phyloP scores from a whole-genome alignment of 1,284 basidiomycete genomes.

The Psilocybe mexicana region DNA sequence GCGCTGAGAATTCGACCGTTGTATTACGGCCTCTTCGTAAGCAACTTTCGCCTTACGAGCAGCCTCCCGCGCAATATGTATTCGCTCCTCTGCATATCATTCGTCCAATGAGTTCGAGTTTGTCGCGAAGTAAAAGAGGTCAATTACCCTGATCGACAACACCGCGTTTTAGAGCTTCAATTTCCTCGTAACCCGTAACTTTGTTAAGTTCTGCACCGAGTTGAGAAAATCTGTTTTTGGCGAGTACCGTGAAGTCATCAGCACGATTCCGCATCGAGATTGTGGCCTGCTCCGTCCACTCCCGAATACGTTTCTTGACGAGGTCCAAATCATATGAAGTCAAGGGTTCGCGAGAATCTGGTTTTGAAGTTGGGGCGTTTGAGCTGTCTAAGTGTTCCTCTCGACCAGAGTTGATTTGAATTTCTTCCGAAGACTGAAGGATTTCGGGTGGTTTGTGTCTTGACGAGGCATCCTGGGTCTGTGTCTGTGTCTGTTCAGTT shows the following conservation, averaged over 20 bases:
- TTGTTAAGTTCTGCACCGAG: conserved; percentile 80
- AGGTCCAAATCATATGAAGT: conserved; percentile 29
- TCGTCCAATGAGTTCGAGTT: neutral
- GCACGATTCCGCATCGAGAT: conserved; percentile 51
- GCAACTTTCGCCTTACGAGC: conserved; percentile 70
- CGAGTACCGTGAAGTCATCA: conserved; percentile 56
- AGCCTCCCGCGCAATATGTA: conserved; percentile 56
- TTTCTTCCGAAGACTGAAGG: neutral
- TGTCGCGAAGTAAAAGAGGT: neutral
- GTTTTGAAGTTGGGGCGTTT: neutral
- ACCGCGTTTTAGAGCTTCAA: conserved; percentile 76
- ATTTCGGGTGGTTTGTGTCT: neutral
- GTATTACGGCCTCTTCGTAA: conserved; percentile 73
- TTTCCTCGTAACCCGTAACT: conserved; percentile 88
- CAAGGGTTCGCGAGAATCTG: conserved; percentile 14
- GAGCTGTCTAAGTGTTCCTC: neutral
- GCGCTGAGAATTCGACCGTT: conserved; percentile 79
- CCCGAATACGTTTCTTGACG: conserved; percentile 44
- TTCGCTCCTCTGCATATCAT: conserved; percentile 54
- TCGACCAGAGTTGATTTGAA: neutral
- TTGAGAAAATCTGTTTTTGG: conserved; percentile 64
- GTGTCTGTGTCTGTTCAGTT: conserved; percentile 3
- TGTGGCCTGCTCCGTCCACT: conserved; percentile 52
- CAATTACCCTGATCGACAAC: conserved; percentile 81
- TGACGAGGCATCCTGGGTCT: conserved; percentile 8